Conservation (phyloP, 768 basidiomycete species). For the Leccinum subgranulosum region DNA sequence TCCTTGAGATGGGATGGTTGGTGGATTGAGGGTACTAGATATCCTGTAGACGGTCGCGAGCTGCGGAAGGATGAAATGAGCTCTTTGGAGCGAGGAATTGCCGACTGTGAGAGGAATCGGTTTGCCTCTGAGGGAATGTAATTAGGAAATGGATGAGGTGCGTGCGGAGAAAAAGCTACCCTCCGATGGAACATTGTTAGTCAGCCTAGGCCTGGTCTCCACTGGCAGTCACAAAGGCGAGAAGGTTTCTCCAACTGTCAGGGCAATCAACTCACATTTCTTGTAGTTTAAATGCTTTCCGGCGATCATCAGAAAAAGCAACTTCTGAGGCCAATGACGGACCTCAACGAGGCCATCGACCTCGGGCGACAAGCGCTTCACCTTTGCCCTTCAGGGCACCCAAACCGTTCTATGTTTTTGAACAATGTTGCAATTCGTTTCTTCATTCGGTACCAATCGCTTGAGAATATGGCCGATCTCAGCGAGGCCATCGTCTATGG, state of each 20-base stretch:
- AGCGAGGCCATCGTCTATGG: not conserved
- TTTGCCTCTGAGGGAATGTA: no score
- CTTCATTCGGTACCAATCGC: not conserved
- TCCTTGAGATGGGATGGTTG: conserved; percentile 65
- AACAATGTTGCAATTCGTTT: not conserved
- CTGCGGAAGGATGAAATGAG: no score
- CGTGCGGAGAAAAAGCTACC: no score
- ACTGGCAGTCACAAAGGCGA: no score
- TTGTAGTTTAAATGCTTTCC: not conserved
- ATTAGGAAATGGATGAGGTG: no score
- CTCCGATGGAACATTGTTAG: no score
- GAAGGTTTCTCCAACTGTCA: not conserved
- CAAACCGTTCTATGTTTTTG: not conserved
- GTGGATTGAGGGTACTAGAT: conserved; percentile 69
- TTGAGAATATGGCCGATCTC: not conserved
- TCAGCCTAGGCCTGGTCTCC: no score
- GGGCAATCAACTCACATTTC: not conserved
- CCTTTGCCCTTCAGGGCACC: not conserved
- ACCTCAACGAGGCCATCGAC: not conserved
- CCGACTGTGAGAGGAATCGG: no score
- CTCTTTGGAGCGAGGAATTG: no score
- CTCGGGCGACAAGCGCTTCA: not conserved
- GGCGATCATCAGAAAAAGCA: not conserved
- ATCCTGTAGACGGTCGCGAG: conserved; percentile 36
- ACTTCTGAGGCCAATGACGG: not conserved